phyloP scores from a whole-genome alignment of 306 rosid genomes.

The Parietaria judaica region DNA sequence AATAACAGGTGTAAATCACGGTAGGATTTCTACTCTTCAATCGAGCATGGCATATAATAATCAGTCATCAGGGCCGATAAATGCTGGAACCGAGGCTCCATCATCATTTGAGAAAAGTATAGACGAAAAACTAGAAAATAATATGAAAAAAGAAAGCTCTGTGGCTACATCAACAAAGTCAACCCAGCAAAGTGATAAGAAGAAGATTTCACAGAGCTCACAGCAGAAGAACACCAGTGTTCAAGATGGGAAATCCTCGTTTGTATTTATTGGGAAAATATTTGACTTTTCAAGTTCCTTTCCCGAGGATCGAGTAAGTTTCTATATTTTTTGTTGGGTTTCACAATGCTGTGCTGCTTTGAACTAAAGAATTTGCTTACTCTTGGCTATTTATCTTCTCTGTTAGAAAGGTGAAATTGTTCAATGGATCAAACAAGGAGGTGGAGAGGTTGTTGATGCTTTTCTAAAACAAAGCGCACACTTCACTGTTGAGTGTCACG shows the following conservation, averaged over 20 bases:
- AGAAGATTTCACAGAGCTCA: conserved; percentile 24
- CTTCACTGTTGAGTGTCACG: conserved; percentile 74
- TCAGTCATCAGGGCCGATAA: conserved; percentile 22
- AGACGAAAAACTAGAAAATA: conserved; percentile 34
- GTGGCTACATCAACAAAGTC: conserved; percentile 31
- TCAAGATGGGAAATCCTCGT: conserved; percentile 40
- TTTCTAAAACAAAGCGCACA: conserved; percentile 36
- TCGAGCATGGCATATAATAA: conserved; percentile 32
- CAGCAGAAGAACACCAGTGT: conserved; percentile 28
- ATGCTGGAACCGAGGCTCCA: conserved; percentile 34
- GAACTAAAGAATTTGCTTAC: neutral
- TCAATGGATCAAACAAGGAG: conserved; percentile 85
- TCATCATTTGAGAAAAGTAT: conserved; percentile 34
- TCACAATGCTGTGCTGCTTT: conserved; percentile 1
- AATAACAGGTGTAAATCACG: conserved; percentile 29
- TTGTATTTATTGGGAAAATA: conserved; percentile 50
- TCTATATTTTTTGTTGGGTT: conserved; percentile 11
- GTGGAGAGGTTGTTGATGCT: conserved; percentile 57
- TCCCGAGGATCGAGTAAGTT: conserved; percentile 75
- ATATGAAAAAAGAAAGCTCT: conserved; percentile 26
- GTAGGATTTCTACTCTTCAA: conserved; percentile 35
- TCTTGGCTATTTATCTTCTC: conserved; percentile 18
- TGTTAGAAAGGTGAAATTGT: conserved; percentile 71
- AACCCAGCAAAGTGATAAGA: conserved; percentile 17
- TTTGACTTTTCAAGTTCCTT: conserved; percentile 67